Evolutionary conservation across 768 basidiomycete species (phyloP).

Genomic region (Pulveroboletus sp.): DNA sequence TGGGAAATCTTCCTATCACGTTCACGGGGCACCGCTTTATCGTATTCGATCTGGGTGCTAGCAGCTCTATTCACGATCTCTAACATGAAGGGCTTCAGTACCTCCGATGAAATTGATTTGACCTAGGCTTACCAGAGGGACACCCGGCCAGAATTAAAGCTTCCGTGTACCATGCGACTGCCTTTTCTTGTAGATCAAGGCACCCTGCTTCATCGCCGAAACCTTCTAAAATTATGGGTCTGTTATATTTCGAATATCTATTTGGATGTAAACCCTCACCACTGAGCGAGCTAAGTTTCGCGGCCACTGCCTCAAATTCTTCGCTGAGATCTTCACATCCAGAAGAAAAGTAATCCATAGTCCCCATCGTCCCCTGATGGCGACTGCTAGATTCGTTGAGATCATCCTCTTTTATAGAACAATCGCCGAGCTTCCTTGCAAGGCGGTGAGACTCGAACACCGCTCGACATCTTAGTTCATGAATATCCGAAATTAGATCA

Average conservation of each 20-base stretch:
- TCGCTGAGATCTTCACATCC: conserved; percentile 2
- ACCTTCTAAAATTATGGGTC: conserved; percentile 1
- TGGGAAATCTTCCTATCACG: not conserved
- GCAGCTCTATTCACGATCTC: not conserved
- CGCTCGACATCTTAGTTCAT: not conserved
- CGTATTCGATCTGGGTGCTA: no score
- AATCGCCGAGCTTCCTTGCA: not conserved
- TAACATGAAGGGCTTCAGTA: not conserved
- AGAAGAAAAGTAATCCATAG: no score
- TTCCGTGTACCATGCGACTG: conserved; percentile 13
- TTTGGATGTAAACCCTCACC: conserved; percentile 3
- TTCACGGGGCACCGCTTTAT: no score
- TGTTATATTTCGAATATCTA: not conserved
- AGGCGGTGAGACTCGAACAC: not conserved
- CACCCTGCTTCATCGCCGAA: conserved; percentile 10
- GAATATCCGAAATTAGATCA: not conserved
- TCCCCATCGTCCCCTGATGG: no score
- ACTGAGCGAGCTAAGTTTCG: conserved; percentile 6
- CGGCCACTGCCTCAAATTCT: conserved; percentile 1
- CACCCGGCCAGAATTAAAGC: conserved; percentile 3
- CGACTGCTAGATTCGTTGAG: no score
- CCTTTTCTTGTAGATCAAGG: not conserved
- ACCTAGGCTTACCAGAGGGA: conserved; percentile 2
- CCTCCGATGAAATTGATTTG: not conserved
- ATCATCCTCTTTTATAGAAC: not conserved